A percentile compares a stretch with the other conserved stretches of the same genome.
These are phyloP conservation scores for Mortierella antarctica DNA, from an alignment of 192 early-diverging fungal genomes.

Conservation along the genomic window DNA sequence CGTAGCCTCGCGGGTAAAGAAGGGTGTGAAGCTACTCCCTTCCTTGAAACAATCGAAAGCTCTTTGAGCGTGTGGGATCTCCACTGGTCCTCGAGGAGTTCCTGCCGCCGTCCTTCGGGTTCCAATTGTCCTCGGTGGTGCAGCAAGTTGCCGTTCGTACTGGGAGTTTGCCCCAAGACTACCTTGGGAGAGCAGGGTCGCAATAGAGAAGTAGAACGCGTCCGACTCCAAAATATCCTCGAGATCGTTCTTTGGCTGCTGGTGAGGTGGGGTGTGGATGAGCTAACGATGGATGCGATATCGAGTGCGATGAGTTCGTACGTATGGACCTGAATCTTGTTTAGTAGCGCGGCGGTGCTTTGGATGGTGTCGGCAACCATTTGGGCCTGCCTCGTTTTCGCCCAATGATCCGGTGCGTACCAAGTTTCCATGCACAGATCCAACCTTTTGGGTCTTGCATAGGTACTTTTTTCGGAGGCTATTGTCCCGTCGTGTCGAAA, in stretches of 20 bases:
- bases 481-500: not conserved
- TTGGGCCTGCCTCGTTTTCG: too few species aligned
- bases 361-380: not conserved
- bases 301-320: slow-evolving; percentile 1
- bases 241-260: not conserved
- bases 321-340: slow-evolving; percentile 3
- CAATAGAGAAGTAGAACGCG: not conserved
- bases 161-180: too few species aligned
- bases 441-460: not conserved
- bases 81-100: too few species aligned
- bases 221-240: not conserved
- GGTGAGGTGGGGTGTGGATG: not conserved
- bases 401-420: too few species aligned
- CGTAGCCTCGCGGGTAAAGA: too few species aligned
- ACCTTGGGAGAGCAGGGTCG: not conserved
- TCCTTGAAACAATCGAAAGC: too few species aligned
- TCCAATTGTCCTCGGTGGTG: too few species aligned
- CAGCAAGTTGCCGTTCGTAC: too few species aligned
- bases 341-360: not conserved
- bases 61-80: too few species aligned
- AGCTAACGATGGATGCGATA: not conserved
- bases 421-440: too few species aligned
- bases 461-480: not conserved
- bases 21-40: too few species aligned
- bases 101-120: too few species aligned